phyloP scores from a whole-genome alignment of 441 rosid species.

The Populus hybrid region DNA sequence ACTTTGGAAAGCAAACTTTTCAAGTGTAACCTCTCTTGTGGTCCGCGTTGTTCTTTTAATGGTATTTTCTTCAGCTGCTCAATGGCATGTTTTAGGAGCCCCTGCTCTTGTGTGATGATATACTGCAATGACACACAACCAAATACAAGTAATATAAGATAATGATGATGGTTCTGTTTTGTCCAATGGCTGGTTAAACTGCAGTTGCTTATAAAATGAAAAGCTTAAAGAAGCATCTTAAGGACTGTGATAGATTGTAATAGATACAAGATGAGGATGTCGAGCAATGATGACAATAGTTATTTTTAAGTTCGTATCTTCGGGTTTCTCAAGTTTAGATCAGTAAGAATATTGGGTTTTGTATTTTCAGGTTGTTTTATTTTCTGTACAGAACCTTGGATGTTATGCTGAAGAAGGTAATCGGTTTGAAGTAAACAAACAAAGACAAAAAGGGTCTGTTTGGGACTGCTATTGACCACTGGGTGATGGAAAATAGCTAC shows the following conservation, averaged over 20 bases:
- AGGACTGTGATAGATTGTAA: neutral
- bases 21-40: constrained; percentile 95
- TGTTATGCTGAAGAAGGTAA: neutral
- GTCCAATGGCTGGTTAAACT: neutral
- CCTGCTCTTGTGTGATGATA: constrained; percentile 80
- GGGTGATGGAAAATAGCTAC: neutral
- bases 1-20: constrained; percentile 70
- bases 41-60: constrained; percentile 89
- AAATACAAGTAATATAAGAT: constrained; percentile 4
- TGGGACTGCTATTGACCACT: neutral
- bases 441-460: neutral
- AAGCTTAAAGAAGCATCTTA: neutral
- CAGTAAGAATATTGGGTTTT: neutral
- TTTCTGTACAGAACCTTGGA: neutral
- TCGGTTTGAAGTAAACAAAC: neutral
- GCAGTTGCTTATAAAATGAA: neutral
- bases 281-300: neutral
- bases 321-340: neutral
- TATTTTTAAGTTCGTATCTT: neutral
- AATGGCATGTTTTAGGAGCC: constrained; percentile 81
- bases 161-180: neutral
- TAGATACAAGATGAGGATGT: neutral
- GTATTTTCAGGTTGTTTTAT: neutral
- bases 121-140: constrained; percentile 55
- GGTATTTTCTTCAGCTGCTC: constrained; percentile 91